These are phyloP conservation scores for Ascomycota sp. DNA, from an alignment of 2,329 filamentous ascomycete genomes.

Conservation along the genomic window DNA sequence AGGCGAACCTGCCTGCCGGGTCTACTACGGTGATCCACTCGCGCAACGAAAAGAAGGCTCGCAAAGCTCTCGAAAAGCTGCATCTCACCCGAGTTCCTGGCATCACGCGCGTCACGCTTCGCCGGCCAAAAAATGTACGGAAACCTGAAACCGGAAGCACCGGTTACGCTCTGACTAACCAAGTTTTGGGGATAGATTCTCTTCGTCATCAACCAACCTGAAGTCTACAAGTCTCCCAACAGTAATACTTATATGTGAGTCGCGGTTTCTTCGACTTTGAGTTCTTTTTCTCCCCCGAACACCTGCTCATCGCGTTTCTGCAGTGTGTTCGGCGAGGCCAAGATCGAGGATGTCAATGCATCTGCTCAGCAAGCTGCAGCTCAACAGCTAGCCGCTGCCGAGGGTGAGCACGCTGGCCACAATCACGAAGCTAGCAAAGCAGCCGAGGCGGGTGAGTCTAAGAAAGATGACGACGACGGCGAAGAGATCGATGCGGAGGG, in stretches of 20 bases:
- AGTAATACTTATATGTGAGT: slow-evolving; percentile 99
- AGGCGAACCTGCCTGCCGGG: slow-evolving; percentile 58
- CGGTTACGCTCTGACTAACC: not conserved
- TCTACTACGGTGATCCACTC: slow-evolving; percentile 83
- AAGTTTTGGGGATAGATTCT: slow-evolving; percentile 44
- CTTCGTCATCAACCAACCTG: slow-evolving; percentile 98
- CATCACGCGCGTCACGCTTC: slow-evolving; percentile 93
- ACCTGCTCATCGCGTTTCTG: slow-evolving; percentile 1
- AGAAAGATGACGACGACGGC: slow-evolving; percentile 77
- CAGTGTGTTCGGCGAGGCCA: slow-evolving; percentile 98
- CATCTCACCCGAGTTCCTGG: slow-evolving; percentile 88
- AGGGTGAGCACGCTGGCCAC: slow-evolving; percentile 48
- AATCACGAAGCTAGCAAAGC: slow-evolving; percentile 47
- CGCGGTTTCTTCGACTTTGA: not conserved
- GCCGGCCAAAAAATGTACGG: slow-evolving; percentile 96
- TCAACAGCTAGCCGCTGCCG: slow-evolving; percentile 66
- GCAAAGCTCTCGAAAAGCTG: slow-evolving; percentile 97
- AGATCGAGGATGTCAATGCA: slow-evolving; percentile 99
- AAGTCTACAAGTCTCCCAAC: slow-evolving; percentile 97
- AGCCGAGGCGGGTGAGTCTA: slow-evolving; percentile 37
- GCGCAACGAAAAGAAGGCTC: slow-evolving; percentile 99
- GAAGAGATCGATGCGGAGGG: slow-evolving; percentile 90
- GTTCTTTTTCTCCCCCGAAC: slow-evolving; percentile 3
- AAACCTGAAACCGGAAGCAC: not conserved
- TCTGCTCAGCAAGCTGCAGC: slow-evolving; percentile 76